Percentiles rank a stretch among this genome's conserved stretches.
phyloP scores from a whole-genome alignment of 306 rosid genomes.

The Betula pendula region DNA sequence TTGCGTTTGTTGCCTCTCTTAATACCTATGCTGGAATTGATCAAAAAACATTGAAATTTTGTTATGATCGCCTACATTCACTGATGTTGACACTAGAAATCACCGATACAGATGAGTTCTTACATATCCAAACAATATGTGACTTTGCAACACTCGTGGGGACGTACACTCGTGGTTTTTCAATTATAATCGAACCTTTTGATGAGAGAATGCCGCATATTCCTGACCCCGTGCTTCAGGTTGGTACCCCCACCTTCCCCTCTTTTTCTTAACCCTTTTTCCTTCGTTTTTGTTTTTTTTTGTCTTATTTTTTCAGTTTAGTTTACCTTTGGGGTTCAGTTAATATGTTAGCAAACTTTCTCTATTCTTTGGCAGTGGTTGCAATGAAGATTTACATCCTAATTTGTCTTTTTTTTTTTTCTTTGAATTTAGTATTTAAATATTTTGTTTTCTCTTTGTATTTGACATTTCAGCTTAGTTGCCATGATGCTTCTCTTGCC shows the following conservation, averaged over 20 bases:
- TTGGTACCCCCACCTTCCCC: constrained; percentile 13
- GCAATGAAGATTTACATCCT: neutral
- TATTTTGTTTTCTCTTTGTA: constrained; percentile 19
- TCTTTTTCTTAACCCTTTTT: neutral
- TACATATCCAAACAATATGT: constrained; percentile 88
- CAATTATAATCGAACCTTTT: constrained; percentile 86
- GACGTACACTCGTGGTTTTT: constrained; percentile 88
- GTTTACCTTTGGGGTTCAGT: constrained; percentile 16
- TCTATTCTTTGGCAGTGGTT: neutral
- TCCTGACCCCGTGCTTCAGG: constrained; percentile 99
- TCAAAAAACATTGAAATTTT: constrained; percentile 85
- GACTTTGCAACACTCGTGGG: constrained; percentile 98
- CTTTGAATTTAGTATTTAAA: constrained; percentile 7
- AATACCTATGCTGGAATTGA: constrained; percentile 87
- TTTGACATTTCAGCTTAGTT: constrained; percentile 74
- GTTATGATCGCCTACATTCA: constrained; percentile 94
- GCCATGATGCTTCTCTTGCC: constrained; percentile 98
- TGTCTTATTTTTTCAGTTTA: neutral
- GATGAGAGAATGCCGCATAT: constrained; percentile 99
- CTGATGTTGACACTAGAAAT: constrained; percentile 92
- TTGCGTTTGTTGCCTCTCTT: constrained; percentile 64
- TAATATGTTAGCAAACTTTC: neutral
- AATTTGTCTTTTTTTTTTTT: constrained; percentile 17
- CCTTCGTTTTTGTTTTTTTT: constrained; percentile 7
- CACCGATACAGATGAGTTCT: constrained; percentile 89